Base-by-base conservation (phyloP, 1,284 basidiomycete species). In the Cutaneotrichosporon sp. region DNA sequence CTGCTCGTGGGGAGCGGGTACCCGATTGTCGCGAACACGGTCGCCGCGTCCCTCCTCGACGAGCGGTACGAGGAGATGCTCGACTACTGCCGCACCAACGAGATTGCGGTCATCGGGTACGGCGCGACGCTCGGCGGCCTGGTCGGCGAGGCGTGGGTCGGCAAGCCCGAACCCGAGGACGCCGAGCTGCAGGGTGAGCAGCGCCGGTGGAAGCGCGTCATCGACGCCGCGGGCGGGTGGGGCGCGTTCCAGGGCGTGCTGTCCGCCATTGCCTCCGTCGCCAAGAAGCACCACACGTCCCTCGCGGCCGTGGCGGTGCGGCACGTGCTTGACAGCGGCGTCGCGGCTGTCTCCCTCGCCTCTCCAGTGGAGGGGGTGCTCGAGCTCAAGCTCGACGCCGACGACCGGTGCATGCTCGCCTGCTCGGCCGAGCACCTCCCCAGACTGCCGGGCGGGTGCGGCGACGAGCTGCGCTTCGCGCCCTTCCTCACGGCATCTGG, bases 181-280 rank as follows among this genome's bases (percentile, higher is more conserved):
- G 25, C 45, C 2, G 42, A 58, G 18, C 51, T 60, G 2, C 13
- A 20, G 33, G 13, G 29, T 4, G 51, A 24, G 51, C 4, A 33
- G 51, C 31, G 11, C 8, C 64, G 62, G 53, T 65, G 63, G 50
- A 63, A 61, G 56, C 60, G 66, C 16, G 63, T 61, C 42, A 65
- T 69, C 16, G 63, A 64, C 51, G 56, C 50, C 18, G 62, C 58
- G 47, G 65, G 67, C 20, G 67, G 69, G 1, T 70, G 68, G 68
- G 45, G 14, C 2, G 29, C 54, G 3, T 70, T 67, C 58, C 65
- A 66, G 47, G 27, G n/a, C 7, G 34, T 68, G 3, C 54, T 69
- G 2, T 9, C 34, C 0, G 60, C 60, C 8, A 56, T 69, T 20
- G 42, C 42, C 11, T 14, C 24, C 4, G 34, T 68, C 16, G 68